Conservation (phyloP, 169 alveolate species). For the Plasmodium fragile region DNA sequence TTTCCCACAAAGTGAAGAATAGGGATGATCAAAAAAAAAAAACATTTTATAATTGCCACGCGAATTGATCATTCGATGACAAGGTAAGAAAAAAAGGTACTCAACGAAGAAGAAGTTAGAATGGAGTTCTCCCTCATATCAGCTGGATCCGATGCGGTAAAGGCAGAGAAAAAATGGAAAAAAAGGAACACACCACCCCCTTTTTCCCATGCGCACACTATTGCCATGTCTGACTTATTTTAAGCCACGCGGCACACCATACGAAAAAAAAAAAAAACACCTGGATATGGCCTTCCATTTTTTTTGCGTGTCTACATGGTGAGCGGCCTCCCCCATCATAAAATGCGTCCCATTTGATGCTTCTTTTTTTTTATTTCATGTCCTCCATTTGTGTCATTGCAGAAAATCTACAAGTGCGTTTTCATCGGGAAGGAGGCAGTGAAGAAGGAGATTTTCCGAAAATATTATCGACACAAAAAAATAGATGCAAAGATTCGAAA, state of each 20-base stretch:
- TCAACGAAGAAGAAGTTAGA: neutral
- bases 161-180: neutral
- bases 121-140: slow-evolving; percentile 51
- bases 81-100: neutral
- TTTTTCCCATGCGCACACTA: neutral
- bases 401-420: slow-evolving; percentile 55
- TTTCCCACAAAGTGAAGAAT: neutral
- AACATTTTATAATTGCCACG: neutral
- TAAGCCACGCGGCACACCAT: neutral
- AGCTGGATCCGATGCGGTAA: slow-evolving; percentile 75
- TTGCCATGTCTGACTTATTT: neutral
- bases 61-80: neutral
- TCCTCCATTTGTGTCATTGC: neutral
- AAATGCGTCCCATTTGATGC: neutral
- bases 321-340: neutral
- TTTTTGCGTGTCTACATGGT: neutral
- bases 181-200: neutral
- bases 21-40: neutral
- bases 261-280: neutral
- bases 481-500: slow-evolving; percentile 78
- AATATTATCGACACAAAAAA: slow-evolving; percentile 80
- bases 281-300: neutral
- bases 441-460: slow-evolving; percentile 77
- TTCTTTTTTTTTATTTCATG: neutral
- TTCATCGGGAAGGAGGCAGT: slow-evolving; percentile 79